A percentile compares a stretch with the other conserved stretches of the same genome.
phyloP scores from a whole-genome alignment of 2,329 filamentous ascomycete species.

The Ascochyta viciae-villosae region DNA sequence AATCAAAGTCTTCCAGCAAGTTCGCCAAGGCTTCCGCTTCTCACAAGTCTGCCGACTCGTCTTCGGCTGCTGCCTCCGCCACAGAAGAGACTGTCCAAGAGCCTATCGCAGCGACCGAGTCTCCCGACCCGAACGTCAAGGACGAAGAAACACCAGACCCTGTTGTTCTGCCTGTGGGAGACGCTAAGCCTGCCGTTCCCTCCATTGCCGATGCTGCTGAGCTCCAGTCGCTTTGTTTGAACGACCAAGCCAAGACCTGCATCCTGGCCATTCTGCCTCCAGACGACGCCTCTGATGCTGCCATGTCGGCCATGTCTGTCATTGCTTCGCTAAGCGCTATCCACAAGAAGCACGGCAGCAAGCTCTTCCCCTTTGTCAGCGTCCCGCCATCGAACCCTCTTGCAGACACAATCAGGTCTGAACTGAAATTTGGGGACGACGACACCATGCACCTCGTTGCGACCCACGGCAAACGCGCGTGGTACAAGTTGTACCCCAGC shows the following conservation, averaged over 20 bases:
- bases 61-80: constrained; percentile 56
- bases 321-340: constrained; percentile 74
- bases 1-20: constrained; percentile 56
- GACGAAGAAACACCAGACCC: constrained; percentile 55
- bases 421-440: constrained; percentile 65
- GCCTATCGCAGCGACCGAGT: constrained; percentile 59
- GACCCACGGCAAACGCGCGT: constrained; percentile 82
- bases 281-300: constrained; percentile 58
- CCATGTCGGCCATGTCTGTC: constrained; percentile 36
- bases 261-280: constrained; percentile 66
- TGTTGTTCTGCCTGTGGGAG: constrained; percentile 60
- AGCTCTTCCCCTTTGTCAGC: constrained; percentile 83
- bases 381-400: constrained; percentile 70
- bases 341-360: constrained; percentile 75
- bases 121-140: constrained; percentile 58
- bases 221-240: constrained; percentile 75
- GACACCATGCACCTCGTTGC: constrained; percentile 76
- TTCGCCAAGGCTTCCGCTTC: constrained; percentile 60
- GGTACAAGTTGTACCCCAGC: constrained; percentile 79
- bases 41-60: constrained; percentile 58
- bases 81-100: constrained; percentile 60
- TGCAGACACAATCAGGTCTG: constrained; percentile 61
- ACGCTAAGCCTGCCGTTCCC: constrained; percentile 66
- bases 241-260: constrained; percentile 79
- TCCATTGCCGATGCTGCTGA: constrained; percentile 69